Base-by-base conservation (phyloP, 306 rosid genomes). In the Quercus bicolor region DNA sequence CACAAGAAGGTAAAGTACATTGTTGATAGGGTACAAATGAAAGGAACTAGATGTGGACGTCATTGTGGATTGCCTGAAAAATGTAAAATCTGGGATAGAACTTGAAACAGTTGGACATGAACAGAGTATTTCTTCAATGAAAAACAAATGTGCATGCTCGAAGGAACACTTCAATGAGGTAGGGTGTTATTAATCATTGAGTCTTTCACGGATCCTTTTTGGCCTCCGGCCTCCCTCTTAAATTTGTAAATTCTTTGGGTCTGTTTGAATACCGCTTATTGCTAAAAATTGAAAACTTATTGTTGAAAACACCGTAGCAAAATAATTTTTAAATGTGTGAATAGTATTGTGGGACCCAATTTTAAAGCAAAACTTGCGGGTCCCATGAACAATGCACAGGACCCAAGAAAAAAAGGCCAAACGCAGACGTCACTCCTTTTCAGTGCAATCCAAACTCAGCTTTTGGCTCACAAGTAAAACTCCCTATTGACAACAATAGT, bases 1-100 rank as follows among this genome's bases (percentile, higher is more conserved):
- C n/a, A 29, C 31, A 28, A 64, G 70, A 15, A 31, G 70, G 33
- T n/a, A 64, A 64, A 64, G 45, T 64, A 64, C 70, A 64, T 64
- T 64, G 70, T n/a, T 16, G 21, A 12, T 48, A 48, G 15, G 23
- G 70, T 5, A 6, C 45, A 64, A 64, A 20, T 29, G 40, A 64
- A 45, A 29, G 70, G 20, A 5, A 64, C 12, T 14, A 31, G 43
- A 64, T 6, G 70, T 64, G 70, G 31, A 2, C 7, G 31, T 64
- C 45, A 29, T 37, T 11, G 12, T 16, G 40, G n/a, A 64, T 6
- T 28, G 21, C 40, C 45, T 64, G 18, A 64, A 64, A 16, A 29
- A 18, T 28, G 45, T 20, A 26, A 24, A 61, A 61, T 64, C 70
- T 28, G 14, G 70, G 13, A 14, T 1, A 64, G 21, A 64, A 64